Percentiles rank a stretch among this genome's conserved stretches.
Evolutionary conservation across 2,329 filamentous ascomycete species (phyloP).

Genomic region (Chalara sp.): DNA sequence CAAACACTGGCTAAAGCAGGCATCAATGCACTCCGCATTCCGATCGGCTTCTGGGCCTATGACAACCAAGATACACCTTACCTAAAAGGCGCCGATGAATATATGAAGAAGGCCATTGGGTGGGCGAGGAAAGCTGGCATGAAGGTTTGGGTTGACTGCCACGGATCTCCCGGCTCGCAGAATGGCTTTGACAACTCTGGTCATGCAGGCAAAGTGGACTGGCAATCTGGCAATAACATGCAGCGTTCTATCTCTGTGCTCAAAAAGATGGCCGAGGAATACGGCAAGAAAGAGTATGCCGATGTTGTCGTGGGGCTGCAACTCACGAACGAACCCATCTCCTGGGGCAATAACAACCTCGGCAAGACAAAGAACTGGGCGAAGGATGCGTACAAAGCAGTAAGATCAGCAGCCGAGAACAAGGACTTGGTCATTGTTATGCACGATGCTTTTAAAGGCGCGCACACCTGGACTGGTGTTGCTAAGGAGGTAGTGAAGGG

Average conservation of each 20-base stretch:
- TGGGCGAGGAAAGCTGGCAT: slow-evolving; percentile 44
- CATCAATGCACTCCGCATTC: slow-evolving; percentile 52
- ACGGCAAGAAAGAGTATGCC: slow-evolving; percentile 30
- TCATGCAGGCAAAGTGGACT: slow-evolving; percentile 35
- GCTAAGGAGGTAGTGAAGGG: slow-evolving; percentile 9
- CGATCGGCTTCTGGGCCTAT: slow-evolving; percentile 52
- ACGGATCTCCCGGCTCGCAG: slow-evolving; percentile 47
- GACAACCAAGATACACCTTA: slow-evolving; percentile 43
- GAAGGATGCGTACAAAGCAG: slow-evolving; percentile 26
- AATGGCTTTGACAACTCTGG: slow-evolving; percentile 58
- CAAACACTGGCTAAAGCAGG: slow-evolving; percentile 41
- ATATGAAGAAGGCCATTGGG: slow-evolving; percentile 46
- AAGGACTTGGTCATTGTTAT: slow-evolving; percentile 30
- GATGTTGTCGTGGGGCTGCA: slow-evolving; percentile 34
- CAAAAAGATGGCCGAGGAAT: slow-evolving; percentile 32
- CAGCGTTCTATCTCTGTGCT: slow-evolving; percentile 29
- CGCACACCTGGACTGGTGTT: slow-evolving; percentile 27
- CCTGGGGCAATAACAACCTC: slow-evolving; percentile 29
- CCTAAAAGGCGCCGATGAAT: slow-evolving; percentile 39
- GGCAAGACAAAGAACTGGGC: slow-evolving; percentile 29
- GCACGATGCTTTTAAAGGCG: slow-evolving; percentile 31
- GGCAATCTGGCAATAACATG: slow-evolving; percentile 31
- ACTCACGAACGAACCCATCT: slow-evolving; percentile 35
- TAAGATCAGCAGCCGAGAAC: slow-evolving; percentile 27
- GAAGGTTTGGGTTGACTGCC: slow-evolving; percentile 49